Evolutionary conservation across 345 rosid species (phyloP), one percentile per base, ranked within the genome.

Genomic region (Gynandropsis gynandra): DNA sequence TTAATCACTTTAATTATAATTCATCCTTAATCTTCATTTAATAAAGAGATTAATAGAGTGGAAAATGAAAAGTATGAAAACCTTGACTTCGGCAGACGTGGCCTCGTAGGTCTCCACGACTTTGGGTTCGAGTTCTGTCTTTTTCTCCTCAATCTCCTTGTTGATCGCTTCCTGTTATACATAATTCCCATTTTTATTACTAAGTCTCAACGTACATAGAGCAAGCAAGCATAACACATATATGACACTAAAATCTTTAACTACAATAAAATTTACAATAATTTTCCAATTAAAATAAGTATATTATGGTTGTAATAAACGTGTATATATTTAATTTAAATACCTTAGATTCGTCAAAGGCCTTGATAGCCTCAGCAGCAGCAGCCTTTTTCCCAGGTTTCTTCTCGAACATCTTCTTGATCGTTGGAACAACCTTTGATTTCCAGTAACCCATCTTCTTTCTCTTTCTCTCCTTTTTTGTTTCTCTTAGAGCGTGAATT

Each of bases 141-240:
- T 84, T 74, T 81, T 87, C 72, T 84, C 90, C 55, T 84, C 90
- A 52, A 84, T 76, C 65, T 80, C 94, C 73, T 80, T 80, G 38
- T 52, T 76, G 60, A 87, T 80, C 20, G 71, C 69, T 60, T 73
- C 96, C 96, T 86, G 44, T 35, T 3, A 47, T 24, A 24, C 29
- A n/a, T 24, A 24, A 24, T 2, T 24, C 4, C 29, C 29, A n/a
- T n/a, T n/a, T n/a, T n/a, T n/a, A n/a, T n/a, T n/a, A n/a, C n/a
- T n/a, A n/a, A n/a, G n/a, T n/a, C n/a, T n/a, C n/a, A n/a, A n/a
- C n/a, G n/a, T n/a, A n/a, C n/a, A n/a, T n/a, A n/a, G n/a, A n/a
- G n/a, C n/a, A n/a, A n/a, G n/a, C n/a, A n/a, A n/a, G n/a, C n/a
- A n/a, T n/a, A 24, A 2, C 29, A 24, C 29, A 24, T 2, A 24